Percentiles rank a stretch among this genome's conserved stretches.
Evolutionary conservation across 2,329 filamentous ascomycete species (phyloP).

Genomic region (Rhinocladiella mackenziei): DNA sequence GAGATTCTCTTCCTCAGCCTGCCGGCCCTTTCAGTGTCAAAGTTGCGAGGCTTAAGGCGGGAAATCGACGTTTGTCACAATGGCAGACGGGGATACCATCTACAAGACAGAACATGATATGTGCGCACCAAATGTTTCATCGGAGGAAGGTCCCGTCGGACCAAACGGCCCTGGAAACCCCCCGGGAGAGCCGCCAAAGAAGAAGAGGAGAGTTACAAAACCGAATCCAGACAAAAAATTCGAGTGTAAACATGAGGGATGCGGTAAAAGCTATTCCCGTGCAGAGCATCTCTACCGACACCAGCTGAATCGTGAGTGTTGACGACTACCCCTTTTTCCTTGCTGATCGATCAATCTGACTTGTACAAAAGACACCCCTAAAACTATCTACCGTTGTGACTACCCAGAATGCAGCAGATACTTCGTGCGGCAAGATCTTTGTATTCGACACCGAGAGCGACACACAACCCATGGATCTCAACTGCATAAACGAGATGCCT

Average conservation of each 20-base stretch:
- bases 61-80: slow-evolving; percentile 3
- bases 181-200: slow-evolving; percentile 33
- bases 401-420: slow-evolving; percentile 84
- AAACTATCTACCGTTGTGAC: slow-evolving; percentile 91
- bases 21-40: slow-evolving; percentile 1
- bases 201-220: slow-evolving; percentile 45
- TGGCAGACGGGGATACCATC: slow-evolving; percentile 16
- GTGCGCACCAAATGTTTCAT: slow-evolving; percentile 10
- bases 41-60: slow-evolving; percentile 1
- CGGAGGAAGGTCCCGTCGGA: slow-evolving; percentile 8
- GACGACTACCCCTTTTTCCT: slow-evolving; percentile 1
- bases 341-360: no score
- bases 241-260: slow-evolving; percentile 78
- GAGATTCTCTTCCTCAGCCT: slow-evolving; percentile 1
- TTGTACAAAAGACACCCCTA: slow-evolving; percentile 79
- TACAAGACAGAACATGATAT: slow-evolving; percentile 15
- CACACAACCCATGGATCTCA: slow-evolving; percentile 63
- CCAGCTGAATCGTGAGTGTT: slow-evolving; percentile 77
- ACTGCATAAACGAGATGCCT: slow-evolving; percentile 47
- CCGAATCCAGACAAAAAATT: slow-evolving; percentile 54
- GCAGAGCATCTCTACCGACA: slow-evolving; percentile 96
- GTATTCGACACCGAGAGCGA: slow-evolving; percentile 76
- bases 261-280: slow-evolving; percentile 92
- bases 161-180: slow-evolving; percentile 2
- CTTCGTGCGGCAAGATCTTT: slow-evolving; percentile 90